These are phyloP conservation scores for Oryza brachyantha DNA, from an alignment of 176 grass and related monocot species.

Conservation along the genomic window DNA sequence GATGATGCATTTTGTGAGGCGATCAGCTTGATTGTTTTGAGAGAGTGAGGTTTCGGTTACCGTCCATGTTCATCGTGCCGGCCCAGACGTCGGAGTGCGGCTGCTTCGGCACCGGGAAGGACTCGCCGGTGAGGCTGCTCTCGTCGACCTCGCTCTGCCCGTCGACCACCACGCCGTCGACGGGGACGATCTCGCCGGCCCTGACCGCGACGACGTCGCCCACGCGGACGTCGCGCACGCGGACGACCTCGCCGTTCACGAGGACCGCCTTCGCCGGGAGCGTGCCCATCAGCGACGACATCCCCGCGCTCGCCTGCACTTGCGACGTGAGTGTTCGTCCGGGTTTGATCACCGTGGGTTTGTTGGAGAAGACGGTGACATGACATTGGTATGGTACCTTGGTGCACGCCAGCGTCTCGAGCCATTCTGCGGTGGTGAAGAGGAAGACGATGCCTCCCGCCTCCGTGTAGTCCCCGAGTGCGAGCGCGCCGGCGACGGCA, in stretches of 20 bases:
- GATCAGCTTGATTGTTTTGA: no score
- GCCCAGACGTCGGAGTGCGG: conserved; percentile 54
- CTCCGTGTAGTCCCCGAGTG: conserved; percentile 55
- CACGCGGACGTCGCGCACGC: conserved; percentile 22
- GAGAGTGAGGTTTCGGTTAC: conserved; percentile 16
- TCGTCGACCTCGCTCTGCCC: conserved; percentile 71
- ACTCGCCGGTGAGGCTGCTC: conserved; percentile 83
- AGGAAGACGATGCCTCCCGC: conserved; percentile 75
- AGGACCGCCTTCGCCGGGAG: conserved; percentile 53
- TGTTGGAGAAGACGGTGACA: no score
- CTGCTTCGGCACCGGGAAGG: conserved; percentile 58
- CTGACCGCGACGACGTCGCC: conserved; percentile 48
- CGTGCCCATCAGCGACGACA: conserved; percentile 58
- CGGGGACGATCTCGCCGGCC: conserved; percentile 62
- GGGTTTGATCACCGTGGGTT: no score
- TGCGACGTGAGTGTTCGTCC: no score
- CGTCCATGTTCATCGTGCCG: conserved; percentile 71
- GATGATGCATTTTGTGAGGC: not conserved
- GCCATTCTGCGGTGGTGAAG: conserved; percentile 77
- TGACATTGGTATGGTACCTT: conserved; percentile 16
- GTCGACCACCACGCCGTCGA: conserved; percentile 61
- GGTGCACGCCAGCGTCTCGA: conserved; percentile 59
- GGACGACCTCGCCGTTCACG: conserved; percentile 39
- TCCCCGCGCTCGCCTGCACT: conserved; percentile 49
- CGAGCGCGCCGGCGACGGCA: conserved; percentile 44